A percentile compares a stretch with the other conserved stretches of the same genome.
Conservation (phyloP, 306 rosid genomes). For the Vachellia pachyceras region DNA sequence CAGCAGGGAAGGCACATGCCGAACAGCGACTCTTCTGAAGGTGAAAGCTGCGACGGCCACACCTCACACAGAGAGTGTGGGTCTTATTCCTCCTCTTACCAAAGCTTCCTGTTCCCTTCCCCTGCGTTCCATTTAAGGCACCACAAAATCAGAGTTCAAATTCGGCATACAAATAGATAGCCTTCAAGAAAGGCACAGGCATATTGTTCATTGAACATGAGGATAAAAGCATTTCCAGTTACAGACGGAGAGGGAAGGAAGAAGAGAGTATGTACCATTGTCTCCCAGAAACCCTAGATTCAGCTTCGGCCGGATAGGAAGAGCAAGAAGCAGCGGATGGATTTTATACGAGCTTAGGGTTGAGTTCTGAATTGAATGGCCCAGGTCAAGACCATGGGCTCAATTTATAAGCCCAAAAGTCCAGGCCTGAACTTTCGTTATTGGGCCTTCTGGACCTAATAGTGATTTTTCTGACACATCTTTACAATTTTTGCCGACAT, state of each 20-base stretch:
- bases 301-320: not conserved
- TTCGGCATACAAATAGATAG: not conserved
- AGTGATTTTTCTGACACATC: not conserved
- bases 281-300: constrained; percentile 50
- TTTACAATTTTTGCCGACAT: too few relatives aligned
- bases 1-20: constrained; percentile 95
- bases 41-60: constrained; percentile 92
- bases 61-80: constrained; percentile 91
- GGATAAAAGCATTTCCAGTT: not conserved
- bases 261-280: constrained; percentile 55
- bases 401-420: not conserved
- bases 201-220: not conserved
- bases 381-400: not conserved
- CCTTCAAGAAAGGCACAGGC: not conserved
- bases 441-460: not conserved
- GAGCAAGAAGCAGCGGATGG: constrained; percentile 21
- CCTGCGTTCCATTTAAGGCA: not conserved
- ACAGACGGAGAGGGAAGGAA: not conserved
- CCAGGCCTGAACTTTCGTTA: not conserved
- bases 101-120: constrained; percentile 84
- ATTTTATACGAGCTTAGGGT: constrained; percentile 40
- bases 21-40: constrained; percentile 92
- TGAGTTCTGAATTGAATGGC: not conserved
- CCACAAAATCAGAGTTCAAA: not conserved
- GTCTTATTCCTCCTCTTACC: constrained; percentile 99